phyloP scores from a whole-genome alignment of 1,284 basidiomycete species.

The Bondarzewia mesenterica region DNA sequence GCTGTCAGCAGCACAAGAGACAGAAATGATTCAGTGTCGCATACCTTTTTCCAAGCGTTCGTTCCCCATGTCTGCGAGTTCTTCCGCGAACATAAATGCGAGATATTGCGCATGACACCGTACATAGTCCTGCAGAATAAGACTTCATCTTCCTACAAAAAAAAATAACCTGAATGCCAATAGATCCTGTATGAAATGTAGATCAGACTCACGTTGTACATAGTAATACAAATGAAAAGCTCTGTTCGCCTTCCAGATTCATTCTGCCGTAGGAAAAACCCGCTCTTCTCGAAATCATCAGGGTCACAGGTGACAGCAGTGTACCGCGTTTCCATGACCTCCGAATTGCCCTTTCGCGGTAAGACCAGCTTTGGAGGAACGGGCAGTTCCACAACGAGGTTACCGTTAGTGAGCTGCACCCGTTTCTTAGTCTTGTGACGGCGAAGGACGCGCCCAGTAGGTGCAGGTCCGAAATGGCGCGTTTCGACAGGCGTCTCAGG shows the following conservation, averaged over 20 bases:
- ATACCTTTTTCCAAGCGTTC: conserved; percentile 92
- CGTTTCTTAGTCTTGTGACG: conserved; percentile 85
- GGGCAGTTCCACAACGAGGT: conserved; percentile 81
- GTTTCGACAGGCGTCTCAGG: conserved; percentile 46
- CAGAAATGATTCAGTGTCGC: background rate
- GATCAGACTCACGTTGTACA: conserved; percentile 45
- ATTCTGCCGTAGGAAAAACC: conserved; percentile 80
- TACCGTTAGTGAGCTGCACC: conserved; percentile 70
- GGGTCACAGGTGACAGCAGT: conserved; percentile 91
- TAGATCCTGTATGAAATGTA: background rate
- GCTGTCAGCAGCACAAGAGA: background rate
- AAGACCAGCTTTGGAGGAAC: conserved; percentile 83
- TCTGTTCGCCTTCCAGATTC: conserved; percentile 78
- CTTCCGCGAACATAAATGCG: conserved; percentile 74
- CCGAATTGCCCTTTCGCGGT: conserved; percentile 75
- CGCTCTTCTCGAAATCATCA: conserved; percentile 74
- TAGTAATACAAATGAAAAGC: conserved; percentile 77
- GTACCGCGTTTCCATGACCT: conserved; percentile 94
- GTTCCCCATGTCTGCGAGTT: conserved; percentile 91
- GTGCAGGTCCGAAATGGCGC: conserved; percentile 83
- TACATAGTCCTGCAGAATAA: conserved; percentile 86
- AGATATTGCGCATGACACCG: conserved; percentile 86
- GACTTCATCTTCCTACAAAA: conserved; percentile 49
- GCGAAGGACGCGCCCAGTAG: conserved; percentile 73
- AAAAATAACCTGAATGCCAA: background rate